Evolutionary conservation across 2,329 filamentous ascomycete genomes (phyloP), one percentile per base, ranked within the genome.

Genomic region (Diaporthe sp.): DNA sequence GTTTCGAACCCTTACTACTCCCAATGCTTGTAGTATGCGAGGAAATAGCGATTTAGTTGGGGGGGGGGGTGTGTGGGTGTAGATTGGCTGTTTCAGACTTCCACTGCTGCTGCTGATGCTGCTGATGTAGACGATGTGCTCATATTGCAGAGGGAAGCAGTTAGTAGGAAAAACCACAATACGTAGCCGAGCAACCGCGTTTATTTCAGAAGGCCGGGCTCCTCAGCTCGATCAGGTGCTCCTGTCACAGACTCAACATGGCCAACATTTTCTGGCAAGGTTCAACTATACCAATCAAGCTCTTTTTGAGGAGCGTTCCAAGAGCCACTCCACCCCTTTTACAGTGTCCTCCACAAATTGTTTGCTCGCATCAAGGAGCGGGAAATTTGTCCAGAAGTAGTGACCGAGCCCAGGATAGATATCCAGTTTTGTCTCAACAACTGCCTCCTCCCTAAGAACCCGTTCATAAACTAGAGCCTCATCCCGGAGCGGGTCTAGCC

Each of bases 381-480:
- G 79, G 53, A 74, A 81, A 37, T 80, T 80, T 0, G 77, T 79
- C 79, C 79, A 80, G 61, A 81, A 81, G 68, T 77, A 79, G 70
- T 81, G 79, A 0, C 78, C 77, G 3, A 79, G 74, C 0, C 80
- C 79, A 10, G 75, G 73, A 30, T 81, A 81, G 4, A 81, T 4
- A 53, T 87, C 83, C 19, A 88, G 37, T 61, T 80, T 82, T 4
- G 86, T 88, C 75, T 81, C 78, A 4, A 88, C 82, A 1, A 80
- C 77, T 19, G 70, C 79, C 50, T 86, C 84, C 47, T 86, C 84
- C 50, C 83, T 80, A 71, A 90, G 78, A 6, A 86, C 77, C 39
- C 83, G 78, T 74, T 88, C 87, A 75, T 89, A 90, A 0, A 90
- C 84, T 65, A 90, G 73, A 0, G 81, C 86, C 71, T 90, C 88